phyloP scores from a whole-genome alignment of 768 basidiomycete genomes.

The Albatrellus ellisii region DNA sequence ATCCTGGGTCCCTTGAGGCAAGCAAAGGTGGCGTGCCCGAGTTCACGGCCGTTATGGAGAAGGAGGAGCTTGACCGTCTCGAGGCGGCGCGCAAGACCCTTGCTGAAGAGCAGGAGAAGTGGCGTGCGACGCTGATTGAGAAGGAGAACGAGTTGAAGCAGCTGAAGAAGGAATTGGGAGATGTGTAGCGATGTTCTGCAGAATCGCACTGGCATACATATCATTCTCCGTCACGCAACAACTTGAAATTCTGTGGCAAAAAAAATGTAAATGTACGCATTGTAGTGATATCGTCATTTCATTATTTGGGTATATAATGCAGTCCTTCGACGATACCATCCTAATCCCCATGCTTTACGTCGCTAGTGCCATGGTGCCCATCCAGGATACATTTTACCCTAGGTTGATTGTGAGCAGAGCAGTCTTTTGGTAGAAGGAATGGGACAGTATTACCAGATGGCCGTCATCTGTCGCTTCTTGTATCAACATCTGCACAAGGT shows the following conservation, averaged over 20 bases:
- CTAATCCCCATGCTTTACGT: not conserved
- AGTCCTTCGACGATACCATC: not conserved
- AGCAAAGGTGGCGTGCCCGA: slow-evolving; percentile 63
- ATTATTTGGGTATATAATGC: not conserved
- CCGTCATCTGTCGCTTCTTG: slow-evolving; percentile 67
- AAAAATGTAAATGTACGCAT: not conserved
- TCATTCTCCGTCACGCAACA: not conserved
- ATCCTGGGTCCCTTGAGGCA: slow-evolving; percentile 42
- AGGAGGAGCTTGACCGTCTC: slow-evolving; percentile 69
- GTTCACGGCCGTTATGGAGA: slow-evolving; percentile 77
- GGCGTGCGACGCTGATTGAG: slow-evolving; percentile 53
- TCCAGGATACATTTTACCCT: slow-evolving; percentile 87
- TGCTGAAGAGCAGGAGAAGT: slow-evolving; percentile 63
- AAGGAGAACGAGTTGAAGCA: slow-evolving; percentile 72
- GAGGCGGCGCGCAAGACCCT: slow-evolving; percentile 65
- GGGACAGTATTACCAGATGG: slow-evolving; percentile 45
- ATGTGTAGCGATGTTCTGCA: slow-evolving; percentile 1
- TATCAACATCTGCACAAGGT: slow-evolving; percentile 84
- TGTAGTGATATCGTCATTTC: not conserved
- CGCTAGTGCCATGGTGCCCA: slow-evolving; percentile 74
- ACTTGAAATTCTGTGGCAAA: not conserved
- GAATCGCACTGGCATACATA: not conserved
- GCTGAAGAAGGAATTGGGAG: slow-evolving; percentile 41
- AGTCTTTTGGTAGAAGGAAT: not conserved
- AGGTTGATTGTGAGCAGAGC: no score